These are phyloP conservation scores for Hypoxylon cercidicola DNA, from an alignment of 495 filamentous ascomycete genomes.

Conservation along the genomic window DNA sequence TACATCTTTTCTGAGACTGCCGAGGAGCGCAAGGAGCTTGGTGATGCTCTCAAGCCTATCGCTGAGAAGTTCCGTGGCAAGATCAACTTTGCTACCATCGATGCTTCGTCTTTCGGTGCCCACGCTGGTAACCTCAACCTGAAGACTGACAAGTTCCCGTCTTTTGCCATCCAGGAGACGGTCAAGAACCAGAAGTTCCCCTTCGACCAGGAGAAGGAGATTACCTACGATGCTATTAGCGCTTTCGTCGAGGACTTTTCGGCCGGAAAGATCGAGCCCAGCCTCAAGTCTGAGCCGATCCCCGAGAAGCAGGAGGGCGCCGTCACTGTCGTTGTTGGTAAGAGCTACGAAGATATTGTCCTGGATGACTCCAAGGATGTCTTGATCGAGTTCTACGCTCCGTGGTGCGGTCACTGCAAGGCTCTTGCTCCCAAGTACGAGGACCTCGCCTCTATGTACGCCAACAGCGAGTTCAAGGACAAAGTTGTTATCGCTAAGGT, in stretches of 20 bases:
- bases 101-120: slow-evolving; percentile 93
- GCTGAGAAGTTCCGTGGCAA: slow-evolving; percentile 80
- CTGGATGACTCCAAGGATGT: slow-evolving; percentile 96
- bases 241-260: slow-evolving; percentile 89
- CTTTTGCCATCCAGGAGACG: slow-evolving; percentile 97
- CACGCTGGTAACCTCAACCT: slow-evolving; percentile 98
- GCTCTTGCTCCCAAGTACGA: slow-evolving; percentile 90
- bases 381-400: slow-evolving; percentile 97
- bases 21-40: slow-evolving; percentile 86
- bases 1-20: slow-evolving; percentile 97
- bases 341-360: slow-evolving; percentile 93
- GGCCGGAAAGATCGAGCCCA: slow-evolving; percentile 88
- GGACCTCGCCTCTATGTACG: slow-evolving; percentile 86
- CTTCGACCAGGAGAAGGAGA: slow-evolving; percentile 84
- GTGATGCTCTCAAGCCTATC: slow-evolving; percentile 70
- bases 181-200: slow-evolving; percentile 98
- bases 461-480: slow-evolving; percentile 73
- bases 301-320: slow-evolving; percentile 94
- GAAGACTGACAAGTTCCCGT: slow-evolving; percentile 91
- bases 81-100: slow-evolving; percentile 97
- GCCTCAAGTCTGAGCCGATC: slow-evolving; percentile 98
- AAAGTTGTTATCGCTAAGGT: slow-evolving; percentile 97
- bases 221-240: slow-evolving; percentile 78
- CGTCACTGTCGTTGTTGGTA: slow-evolving; percentile 89
- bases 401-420: slow-evolving; percentile 99